phyloP scores from a whole-genome alignment of 192 early-diverging fungal species.

The Diversispora epigaea region DNA sequence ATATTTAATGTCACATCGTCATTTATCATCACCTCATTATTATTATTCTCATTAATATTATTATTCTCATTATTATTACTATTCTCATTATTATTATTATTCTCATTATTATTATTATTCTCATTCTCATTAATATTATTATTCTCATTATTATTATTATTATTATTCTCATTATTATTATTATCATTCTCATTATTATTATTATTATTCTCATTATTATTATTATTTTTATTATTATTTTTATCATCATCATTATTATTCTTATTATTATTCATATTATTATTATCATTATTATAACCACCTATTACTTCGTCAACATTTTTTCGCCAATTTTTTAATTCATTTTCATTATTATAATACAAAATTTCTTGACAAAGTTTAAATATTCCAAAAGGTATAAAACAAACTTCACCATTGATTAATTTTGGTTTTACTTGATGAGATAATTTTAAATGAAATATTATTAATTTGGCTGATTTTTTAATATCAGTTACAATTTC shows the following conservation, averaged over 20 bases:
- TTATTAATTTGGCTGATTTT: constrained; percentile 19
- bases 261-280: neutral
- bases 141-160: neutral
- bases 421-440: neutral
- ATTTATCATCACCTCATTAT: neutral
- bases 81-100: neutral
- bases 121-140: neutral
- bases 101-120: neutral
- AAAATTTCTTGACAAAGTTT: constrained; percentile 12
- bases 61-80: neutral
- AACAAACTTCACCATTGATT: neutral
- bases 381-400: constrained; percentile 23
- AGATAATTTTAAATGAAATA: neutral
- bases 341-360: neutral
- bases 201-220: neutral
- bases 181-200: neutral
- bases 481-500: neutral
- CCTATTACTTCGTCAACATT: too few species aligned
- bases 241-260: neutral
- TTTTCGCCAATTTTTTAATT: neutral
- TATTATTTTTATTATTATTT: neutral
- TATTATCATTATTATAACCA: too few species aligned
- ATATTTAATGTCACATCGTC: neutral
- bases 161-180: neutral
- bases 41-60: neutral